phyloP scores from a whole-genome alignment of 495 filamentous ascomycete genomes.

The Penicillium malachiteum region DNA sequence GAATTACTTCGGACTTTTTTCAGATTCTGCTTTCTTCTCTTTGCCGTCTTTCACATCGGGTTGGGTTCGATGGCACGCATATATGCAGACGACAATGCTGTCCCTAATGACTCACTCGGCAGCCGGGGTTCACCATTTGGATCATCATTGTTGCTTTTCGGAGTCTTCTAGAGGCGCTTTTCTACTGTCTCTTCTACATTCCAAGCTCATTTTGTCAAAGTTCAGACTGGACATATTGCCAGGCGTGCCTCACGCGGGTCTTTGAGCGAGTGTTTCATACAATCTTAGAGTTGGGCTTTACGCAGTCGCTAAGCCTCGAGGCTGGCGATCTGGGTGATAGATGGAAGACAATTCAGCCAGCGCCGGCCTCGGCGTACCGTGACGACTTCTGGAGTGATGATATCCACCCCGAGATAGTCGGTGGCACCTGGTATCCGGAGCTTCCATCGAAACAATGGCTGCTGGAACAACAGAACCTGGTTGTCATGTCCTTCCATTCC shows the following conservation, averaged over 20 bases:
- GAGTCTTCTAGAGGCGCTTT: conserved; percentile 3
- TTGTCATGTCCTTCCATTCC: conserved; percentile 17
- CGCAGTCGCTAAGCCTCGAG: conserved; percentile 14
- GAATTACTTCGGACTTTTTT: no score
- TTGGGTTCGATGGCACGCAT: not conserved
- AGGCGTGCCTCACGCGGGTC: conserved; percentile 8
- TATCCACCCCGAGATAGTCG: conserved; percentile 16
- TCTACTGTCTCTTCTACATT: conserved; percentile 14
- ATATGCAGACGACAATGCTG: conserved; percentile 56
- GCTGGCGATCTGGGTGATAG: conserved; percentile 9
- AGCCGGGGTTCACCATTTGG: conserved; percentile 66
- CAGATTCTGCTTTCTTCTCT: no score
- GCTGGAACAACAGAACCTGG: conserved; percentile 2
- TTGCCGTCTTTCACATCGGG: no score
- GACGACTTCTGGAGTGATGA: conserved; percentile 5
- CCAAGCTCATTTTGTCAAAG: conserved; percentile 4
- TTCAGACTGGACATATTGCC: conserved; percentile 12
- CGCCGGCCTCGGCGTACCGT: conserved; percentile 3
- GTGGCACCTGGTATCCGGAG: conserved; percentile 20
- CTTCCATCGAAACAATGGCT: conserved; percentile 1
- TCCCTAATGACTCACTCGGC: conserved; percentile 48
- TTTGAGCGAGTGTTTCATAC: conserved; percentile 2
- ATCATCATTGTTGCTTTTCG: conserved; percentile 26
- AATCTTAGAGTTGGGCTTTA: conserved; percentile 11
- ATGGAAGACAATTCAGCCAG: conserved; percentile 13